Percentiles rank a stretch among this genome's conserved stretches.
Conservation (phyloP, 208 protist species). For the Wallacemonas sp. region DNA sequence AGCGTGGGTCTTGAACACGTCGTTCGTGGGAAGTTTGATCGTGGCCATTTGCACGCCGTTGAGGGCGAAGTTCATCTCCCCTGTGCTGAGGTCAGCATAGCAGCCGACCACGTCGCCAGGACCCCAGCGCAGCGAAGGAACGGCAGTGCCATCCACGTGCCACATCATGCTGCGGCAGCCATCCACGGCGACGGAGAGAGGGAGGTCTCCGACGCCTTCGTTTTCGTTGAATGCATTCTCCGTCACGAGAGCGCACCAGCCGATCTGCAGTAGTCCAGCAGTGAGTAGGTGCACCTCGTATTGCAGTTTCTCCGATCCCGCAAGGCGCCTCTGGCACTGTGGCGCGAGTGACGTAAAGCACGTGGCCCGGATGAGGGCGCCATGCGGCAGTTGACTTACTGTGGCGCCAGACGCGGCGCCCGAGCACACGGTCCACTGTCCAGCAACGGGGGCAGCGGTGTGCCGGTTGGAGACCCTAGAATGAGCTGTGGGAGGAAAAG, state of each 20-base stretch:
- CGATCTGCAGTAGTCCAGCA: constrained; percentile 31
- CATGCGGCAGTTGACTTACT: constrained; percentile 18
- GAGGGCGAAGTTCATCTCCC: constrained; percentile 27
- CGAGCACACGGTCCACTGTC: constrained; percentile 25
- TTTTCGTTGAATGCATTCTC: constrained; percentile 20
- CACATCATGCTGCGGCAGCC: constrained; percentile 28
- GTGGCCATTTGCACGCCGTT: constrained; percentile 21
- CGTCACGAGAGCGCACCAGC: constrained; percentile 26
- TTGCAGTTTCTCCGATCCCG: constrained; percentile 18
- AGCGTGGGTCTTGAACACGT: neutral
- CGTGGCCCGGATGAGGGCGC: constrained; percentile 21
- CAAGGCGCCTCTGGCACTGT: constrained; percentile 8
- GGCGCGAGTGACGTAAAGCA: constrained; percentile 27
- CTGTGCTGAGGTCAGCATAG: constrained; percentile 26
- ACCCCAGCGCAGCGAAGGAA: constrained; percentile 22
- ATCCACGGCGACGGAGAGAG: constrained; percentile 27
- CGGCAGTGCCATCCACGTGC: constrained; percentile 17
- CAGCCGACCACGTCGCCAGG: constrained; percentile 28
- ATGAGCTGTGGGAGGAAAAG: neutral
- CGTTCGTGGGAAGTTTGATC: constrained; percentile 17
- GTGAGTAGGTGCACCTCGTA: constrained; percentile 38
- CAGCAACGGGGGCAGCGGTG: neutral
- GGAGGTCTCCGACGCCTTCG: constrained; percentile 44
- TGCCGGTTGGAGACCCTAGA: neutral
- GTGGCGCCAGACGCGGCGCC: constrained; percentile 14